Conservation (phyloP, 345 rosid genomes). For the Ailanthus altissimus region DNA sequence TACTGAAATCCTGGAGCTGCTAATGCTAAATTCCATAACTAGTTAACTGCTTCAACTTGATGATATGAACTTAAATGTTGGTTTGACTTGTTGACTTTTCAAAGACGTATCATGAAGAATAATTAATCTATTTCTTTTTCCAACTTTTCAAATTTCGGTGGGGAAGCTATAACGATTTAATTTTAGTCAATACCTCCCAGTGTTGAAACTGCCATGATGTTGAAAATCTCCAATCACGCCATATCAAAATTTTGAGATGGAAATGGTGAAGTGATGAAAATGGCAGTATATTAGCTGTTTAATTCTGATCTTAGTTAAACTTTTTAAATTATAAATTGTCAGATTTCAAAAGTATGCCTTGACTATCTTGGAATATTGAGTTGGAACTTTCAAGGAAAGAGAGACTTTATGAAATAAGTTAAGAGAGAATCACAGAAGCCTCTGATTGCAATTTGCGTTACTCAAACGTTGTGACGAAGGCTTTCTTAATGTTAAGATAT, state of each 20-base stretch:
- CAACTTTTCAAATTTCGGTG: background rate
- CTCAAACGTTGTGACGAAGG: background rate
- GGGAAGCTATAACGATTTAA: background rate
- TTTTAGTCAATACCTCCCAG: background rate
- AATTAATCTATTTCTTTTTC: background rate
- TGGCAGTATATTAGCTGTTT: background rate
- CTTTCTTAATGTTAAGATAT: background rate
- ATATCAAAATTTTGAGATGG: background rate
- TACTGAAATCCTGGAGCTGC: background rate
- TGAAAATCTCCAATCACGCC: too few relatives aligned
- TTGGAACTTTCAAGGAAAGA: background rate
- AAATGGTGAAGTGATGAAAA: background rate
- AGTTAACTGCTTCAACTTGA: background rate
- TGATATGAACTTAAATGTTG: background rate
- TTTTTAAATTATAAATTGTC: background rate
- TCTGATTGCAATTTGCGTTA: background rate
- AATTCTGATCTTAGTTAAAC: too few relatives aligned
- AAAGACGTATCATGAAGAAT: background rate
- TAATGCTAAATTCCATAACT: constrained; percentile 4
- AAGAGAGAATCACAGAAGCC: background rate
- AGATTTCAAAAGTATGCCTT: background rate
- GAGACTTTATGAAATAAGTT: background rate
- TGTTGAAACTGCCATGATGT: background rate
- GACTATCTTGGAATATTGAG: background rate
- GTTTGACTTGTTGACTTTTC: background rate